phyloP scores from a whole-genome alignment of 495 filamentous ascomycete genomes.

The Aspergillus indologenus region DNA sequence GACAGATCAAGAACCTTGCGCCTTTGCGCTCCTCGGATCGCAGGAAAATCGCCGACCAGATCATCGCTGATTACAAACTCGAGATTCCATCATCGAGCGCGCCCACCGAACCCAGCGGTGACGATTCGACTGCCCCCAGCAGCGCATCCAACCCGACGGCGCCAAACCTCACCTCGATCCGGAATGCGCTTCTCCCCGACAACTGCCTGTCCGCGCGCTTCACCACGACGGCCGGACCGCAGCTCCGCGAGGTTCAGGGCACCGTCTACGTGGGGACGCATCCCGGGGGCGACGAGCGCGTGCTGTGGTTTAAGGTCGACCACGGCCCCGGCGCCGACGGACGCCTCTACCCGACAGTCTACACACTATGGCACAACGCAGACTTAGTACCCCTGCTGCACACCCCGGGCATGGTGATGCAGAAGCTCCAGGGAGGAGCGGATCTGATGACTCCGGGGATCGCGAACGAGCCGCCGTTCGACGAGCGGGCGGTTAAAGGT shows the following conservation, averaged over 20 bases:
- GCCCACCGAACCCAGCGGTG: slow-evolving; percentile 32
- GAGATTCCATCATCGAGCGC: slow-evolving; percentile 38
- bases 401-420: slow-evolving; percentile 59
- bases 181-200: slow-evolving; percentile 64
- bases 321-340: slow-evolving; percentile 48
- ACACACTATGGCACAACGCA: slow-evolving; percentile 66
- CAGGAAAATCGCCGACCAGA: slow-evolving; percentile 65
- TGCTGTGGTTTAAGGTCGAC: slow-evolving; percentile 68
- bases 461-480: slow-evolving; percentile 67
- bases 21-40: slow-evolving; percentile 70
- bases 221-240: slow-evolving; percentile 64
- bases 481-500: slow-evolving; percentile 56
- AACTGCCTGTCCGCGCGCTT: slow-evolving; percentile 63
- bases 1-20: slow-evolving; percentile 65
- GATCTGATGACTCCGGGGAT: slow-evolving; percentile 76
- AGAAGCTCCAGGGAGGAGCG: slow-evolving; percentile 62
- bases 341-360: slow-evolving; percentile 64
- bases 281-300: slow-evolving; percentile 55
- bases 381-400: slow-evolving; percentile 60
- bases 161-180: slow-evolving; percentile 49
- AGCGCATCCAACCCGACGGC: slow-evolving; percentile 33
- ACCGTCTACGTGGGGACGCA: slow-evolving; percentile 64
- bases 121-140: slow-evolving; percentile 31
- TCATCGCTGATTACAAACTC: slow-evolving; percentile 62
- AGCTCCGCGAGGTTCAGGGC: slow-evolving; percentile 61